phyloP scores from a whole-genome alignment of 2,329 filamentous ascomycete species.

The Epichloe sibirici region DNA sequence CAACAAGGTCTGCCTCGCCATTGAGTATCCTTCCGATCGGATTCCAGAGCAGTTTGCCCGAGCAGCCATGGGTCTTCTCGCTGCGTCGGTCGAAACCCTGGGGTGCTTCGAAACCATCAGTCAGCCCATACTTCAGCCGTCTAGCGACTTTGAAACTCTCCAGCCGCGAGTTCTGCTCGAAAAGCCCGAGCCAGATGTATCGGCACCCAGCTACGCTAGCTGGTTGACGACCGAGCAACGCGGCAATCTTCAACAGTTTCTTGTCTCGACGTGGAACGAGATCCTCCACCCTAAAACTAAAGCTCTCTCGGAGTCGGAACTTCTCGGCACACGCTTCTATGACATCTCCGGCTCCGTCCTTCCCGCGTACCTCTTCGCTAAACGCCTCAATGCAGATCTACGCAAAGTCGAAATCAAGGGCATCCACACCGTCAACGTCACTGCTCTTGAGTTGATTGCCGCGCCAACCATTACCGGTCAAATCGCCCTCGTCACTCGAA shows the following conservation, averaged over 20 bases:
- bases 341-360: constrained; percentile 38
- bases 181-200: constrained; percentile 11
- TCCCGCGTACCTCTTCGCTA: constrained; percentile 33
- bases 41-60: constrained; percentile 29
- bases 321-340: constrained; percentile 36
- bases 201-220: constrained; percentile 4
- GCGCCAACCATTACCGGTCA: constrained; percentile 38
- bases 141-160: constrained; percentile 23
- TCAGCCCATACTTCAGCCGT: constrained; percentile 32
- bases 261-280: constrained; percentile 32
- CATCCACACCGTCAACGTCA: constrained; percentile 26
- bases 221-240: constrained; percentile 29
- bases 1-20: constrained; percentile 27
- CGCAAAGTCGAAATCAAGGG: constrained; percentile 24
- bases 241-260: constrained; percentile 26
- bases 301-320: constrained; percentile 27
- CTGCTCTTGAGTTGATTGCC: constrained; percentile 36
- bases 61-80: constrained; percentile 32
- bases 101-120: constrained; percentile 33
- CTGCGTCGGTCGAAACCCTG: constrained; percentile 31
- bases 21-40: constrained; percentile 34
- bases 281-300: constrained; percentile 28
- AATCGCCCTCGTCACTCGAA: constrained; percentile 27
- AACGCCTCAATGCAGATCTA: constrained; percentile 31
- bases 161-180: constrained; percentile 30